phyloP scores from a whole-genome alignment of 495 filamentous ascomycete genomes.

The Darksidea phi region DNA sequence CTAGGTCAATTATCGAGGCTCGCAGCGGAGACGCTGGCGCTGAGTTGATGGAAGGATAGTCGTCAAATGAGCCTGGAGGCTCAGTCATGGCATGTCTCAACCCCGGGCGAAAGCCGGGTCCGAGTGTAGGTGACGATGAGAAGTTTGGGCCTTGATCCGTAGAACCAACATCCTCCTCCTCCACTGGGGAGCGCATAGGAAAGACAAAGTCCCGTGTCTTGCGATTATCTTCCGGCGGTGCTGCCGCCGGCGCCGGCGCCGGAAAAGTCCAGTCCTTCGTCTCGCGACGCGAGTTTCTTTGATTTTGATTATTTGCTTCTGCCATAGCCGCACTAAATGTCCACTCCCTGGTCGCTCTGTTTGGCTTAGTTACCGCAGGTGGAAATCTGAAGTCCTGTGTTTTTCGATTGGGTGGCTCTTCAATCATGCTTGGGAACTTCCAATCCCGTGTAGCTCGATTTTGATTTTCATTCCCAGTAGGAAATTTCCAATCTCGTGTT shows the following conservation, averaged over 20 bases:
- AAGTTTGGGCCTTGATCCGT: conserved; percentile 26
- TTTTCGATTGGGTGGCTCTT: neutral
- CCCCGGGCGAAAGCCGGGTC: conserved; percentile 37
- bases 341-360: conserved; percentile 30
- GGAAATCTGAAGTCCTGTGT: conserved; percentile 14
- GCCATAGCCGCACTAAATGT: conserved; percentile 33
- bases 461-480: conserved; percentile 43
- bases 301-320: conserved; percentile 24
- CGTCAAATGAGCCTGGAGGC: conserved; percentile 38
- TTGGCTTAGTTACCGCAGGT: conserved; percentile 11
- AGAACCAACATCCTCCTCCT: conserved; percentile 11
- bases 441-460: conserved; percentile 21
- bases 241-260: neutral
- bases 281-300: conserved; percentile 15
- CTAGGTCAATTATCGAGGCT: conserved; percentile 44
- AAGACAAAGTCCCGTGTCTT: conserved; percentile 32
- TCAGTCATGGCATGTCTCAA: conserved; percentile 41
- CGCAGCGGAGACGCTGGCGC: conserved; percentile 37
- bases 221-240: conserved; percentile 14
- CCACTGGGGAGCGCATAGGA: conserved; percentile 12
- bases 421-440: conserved; percentile 19
- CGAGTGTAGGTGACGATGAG: conserved; percentile 33
- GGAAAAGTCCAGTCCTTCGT: conserved; percentile 23
- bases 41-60: conserved; percentile 34
- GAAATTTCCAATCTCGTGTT: conserved; percentile 64